A percentile compares a stretch with the other conserved stretches of the same genome.
phyloP scores from a whole-genome alignment of 2,329 filamentous ascomycete genomes.

The Catunica adiposa region DNA sequence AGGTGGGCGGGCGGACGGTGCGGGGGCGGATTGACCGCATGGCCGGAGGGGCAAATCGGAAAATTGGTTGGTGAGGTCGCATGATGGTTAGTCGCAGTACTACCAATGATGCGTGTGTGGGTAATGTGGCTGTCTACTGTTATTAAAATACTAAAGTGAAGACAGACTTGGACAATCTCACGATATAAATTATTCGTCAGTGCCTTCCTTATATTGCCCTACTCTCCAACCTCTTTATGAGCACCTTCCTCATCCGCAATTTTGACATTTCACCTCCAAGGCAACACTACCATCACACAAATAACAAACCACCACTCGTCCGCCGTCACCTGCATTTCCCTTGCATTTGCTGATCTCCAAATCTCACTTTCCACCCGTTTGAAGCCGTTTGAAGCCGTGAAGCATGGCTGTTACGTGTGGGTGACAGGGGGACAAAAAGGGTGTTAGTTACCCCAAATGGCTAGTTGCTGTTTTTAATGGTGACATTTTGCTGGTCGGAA shows the following conservation, averaged over 20 bases:
- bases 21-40: too few relatives aligned
- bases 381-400: constrained; percentile 29
- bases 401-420: too few relatives aligned
- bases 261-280: too few relatives aligned
- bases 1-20: neutral
- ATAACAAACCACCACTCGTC: neutral
- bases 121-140: too few relatives aligned
- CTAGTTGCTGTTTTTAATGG: neutral
- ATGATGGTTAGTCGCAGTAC: too few relatives aligned
- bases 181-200: too few relatives aligned
- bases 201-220: too few relatives aligned
- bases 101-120: too few relatives aligned
- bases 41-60: neutral
- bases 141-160: too few relatives aligned
- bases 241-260: neutral
- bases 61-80: neutral
- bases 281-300: too few relatives aligned
- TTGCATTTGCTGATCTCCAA: neutral
- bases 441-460: constrained; percentile 16
- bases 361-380: neutral
- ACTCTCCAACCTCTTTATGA: too few relatives aligned
- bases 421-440: neutral
- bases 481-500: neutral
- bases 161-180: too few relatives aligned
- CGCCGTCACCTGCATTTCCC: neutral